Conservation (phyloP, 2,329 filamentous ascomycete species). For the Botryotinia globosa region DNA sequence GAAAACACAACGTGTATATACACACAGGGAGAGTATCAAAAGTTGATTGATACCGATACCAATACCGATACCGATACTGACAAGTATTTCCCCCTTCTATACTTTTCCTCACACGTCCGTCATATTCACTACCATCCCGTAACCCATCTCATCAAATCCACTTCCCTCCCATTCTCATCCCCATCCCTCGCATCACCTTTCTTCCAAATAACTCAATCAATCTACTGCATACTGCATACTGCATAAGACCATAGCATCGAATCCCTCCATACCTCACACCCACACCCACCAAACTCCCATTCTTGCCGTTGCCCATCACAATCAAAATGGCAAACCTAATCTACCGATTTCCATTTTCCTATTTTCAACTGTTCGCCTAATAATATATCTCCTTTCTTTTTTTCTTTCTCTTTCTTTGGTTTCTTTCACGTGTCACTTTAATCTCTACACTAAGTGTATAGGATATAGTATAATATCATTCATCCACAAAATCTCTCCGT, state of each 20-base stretch:
- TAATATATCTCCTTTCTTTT: not conserved
- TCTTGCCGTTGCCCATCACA: too few relatives aligned
- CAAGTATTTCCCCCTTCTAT: not conserved
- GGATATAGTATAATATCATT: not conserved
- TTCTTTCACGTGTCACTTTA: not conserved
- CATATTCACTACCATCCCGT: not conserved
- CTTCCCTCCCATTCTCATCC: not conserved
- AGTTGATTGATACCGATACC: not conserved
- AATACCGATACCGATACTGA: too few relatives aligned
- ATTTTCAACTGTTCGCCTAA: not conserved
- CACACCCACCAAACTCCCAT: too few relatives aligned
- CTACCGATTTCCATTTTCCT: too few relatives aligned
- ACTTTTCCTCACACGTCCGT: not conserved
- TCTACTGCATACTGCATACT: too few relatives aligned
- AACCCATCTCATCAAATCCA: not conserved
- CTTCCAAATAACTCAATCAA: too few relatives aligned
- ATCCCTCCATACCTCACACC: too few relatives aligned
- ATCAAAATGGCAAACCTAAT: too few relatives aligned
- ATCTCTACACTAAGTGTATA: too few relatives aligned
- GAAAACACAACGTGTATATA: not conserved
- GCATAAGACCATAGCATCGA: too few relatives aligned
- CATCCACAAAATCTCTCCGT: not conserved
- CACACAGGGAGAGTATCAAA: not conserved
- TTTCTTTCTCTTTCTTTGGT: accelerated
- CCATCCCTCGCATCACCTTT: not conserved